Percentiles rank a stretch among this genome's conserved stretches.
Conservation (phyloP, 768 basidiomycete genomes). For the Termitomyces sp. region DNA sequence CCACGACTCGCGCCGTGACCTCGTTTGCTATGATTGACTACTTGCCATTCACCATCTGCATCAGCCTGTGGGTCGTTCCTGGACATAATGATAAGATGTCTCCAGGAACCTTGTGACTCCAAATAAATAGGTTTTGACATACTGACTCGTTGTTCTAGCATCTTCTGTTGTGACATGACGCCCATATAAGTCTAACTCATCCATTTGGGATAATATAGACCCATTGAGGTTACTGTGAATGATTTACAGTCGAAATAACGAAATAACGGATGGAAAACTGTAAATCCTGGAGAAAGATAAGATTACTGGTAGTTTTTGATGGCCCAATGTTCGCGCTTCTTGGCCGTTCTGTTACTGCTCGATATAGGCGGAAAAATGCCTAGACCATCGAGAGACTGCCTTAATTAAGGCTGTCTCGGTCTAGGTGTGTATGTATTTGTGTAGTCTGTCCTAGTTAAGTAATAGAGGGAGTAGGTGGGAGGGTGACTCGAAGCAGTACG, state of each 20-base stretch:
- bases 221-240: too few species aligned
- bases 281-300: background rate
- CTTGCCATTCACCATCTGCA: slow-evolving; percentile 1
- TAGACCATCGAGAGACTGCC: too few species aligned
- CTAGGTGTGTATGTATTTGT: too few species aligned
- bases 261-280: too few species aligned
- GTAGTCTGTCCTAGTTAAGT: too few species aligned
- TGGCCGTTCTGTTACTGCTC: too few species aligned
- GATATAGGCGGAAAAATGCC: too few species aligned
- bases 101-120: background rate
- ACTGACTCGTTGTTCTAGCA: background rate
- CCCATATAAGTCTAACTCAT: background rate
- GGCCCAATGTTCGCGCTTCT: too few species aligned
- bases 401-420: too few species aligned
- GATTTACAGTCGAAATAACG: too few species aligned
- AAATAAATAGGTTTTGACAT: background rate
- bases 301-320: background rate
- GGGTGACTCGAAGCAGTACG: too few species aligned
- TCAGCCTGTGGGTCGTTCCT: background rate
- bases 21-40: background rate
- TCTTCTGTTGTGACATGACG: background rate
- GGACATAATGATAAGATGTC: background rate
- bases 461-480: too few species aligned
- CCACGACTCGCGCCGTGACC: background rate
- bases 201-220: background rate